Evolutionary conservation across 257 asterid genomes (phyloP), one percentile per base, ranked within the genome.

Genomic region (Ocimum tenuiflorum): DNA sequence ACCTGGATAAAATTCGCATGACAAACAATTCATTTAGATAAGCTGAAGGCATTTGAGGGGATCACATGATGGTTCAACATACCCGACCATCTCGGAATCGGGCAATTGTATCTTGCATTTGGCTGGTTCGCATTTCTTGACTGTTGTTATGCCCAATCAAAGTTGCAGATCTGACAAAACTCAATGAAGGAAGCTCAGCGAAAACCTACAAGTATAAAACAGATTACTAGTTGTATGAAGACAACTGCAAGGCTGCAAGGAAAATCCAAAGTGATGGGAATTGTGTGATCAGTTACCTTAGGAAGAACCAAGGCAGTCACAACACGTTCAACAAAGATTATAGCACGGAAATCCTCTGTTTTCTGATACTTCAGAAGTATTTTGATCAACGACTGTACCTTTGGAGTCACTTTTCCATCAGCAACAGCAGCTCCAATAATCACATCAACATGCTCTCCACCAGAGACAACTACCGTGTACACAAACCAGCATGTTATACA

Each of bases 381-480:
- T 79, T 94, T 94, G 68, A 94, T 86, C 78, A 94, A 75, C 38
- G 99, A 88, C 80, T 94, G 99, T 78, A 94, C 97, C 75, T 90
- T 92, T n/a, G 97, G 99, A 53, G 99, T 94, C 81, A 94, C 99
- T 85, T 94, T 94, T 55, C 96, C 99, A 77, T 94, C 99, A 60
- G 99, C 99, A 77, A 94, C 99, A 68, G 99, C 99, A 83, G 99
- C 97, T 63, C 99, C 99, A 78, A 86, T 83, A 70, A 88, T 83
- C 78, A 73, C 96, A 80, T 94, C 99, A 48, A 94, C 91, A 70
- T 94, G 99, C 78, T 94, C 99, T 56, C 99, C 99, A 72, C 96
- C 96, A 73, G 97, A 94, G 70, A 88, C 97, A 82, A 86, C 99
- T 94, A 69, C 35, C 66, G 74, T 55, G 75, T 18, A 70, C 19